Evolutionary conservation across 2,329 filamentous ascomycete genomes (phyloP).

Genomic region (Pseudocercospora eumusae): DNA sequence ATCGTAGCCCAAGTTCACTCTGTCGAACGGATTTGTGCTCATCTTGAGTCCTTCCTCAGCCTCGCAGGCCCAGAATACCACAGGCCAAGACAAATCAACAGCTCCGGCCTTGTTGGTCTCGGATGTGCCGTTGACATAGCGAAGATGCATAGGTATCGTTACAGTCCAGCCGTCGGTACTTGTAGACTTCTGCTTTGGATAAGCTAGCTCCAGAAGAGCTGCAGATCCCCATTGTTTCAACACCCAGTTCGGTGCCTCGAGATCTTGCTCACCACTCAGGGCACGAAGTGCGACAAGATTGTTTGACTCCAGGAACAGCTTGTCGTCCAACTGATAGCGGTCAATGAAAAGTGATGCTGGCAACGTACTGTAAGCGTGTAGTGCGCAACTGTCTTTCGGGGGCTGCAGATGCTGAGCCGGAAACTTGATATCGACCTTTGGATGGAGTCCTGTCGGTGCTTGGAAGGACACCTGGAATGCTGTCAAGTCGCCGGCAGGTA

Average conservation of each 20-base stretch:
- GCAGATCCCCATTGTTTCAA: conserved; percentile 76
- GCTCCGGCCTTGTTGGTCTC: conserved; percentile 33
- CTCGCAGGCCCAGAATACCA: conserved; percentile 87
- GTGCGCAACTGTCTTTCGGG: conserved; percentile 61
- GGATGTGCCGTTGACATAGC: conserved; percentile 62
- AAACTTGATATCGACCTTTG: conserved; percentile 70
- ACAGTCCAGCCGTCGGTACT: conserved; percentile 56
- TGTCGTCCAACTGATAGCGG: conserved; percentile 77
- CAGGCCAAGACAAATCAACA: conserved; percentile 66
- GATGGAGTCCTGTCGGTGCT: conserved; percentile 79
- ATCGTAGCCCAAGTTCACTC: conserved; percentile 82
- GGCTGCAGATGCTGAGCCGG: conserved; percentile 52
- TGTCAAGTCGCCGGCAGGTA: conserved; percentile 43
- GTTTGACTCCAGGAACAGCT: conserved; percentile 76
- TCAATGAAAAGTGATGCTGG: conserved; percentile 82
- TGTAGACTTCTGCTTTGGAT: conserved; percentile 18
- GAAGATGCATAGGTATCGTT: conserved; percentile 78
- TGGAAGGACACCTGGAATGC: conserved; percentile 60
- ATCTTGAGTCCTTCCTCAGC: conserved; percentile 68
- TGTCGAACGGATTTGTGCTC: conserved; percentile 78
- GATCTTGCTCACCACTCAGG: conserved; percentile 75
- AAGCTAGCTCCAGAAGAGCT: conserved; percentile 70
- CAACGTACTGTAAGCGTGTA: conserved; percentile 80
- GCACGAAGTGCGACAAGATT: conserved; percentile 70
- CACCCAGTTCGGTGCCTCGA: conserved; percentile 86